Base-by-base conservation (phyloP, 768 basidiomycete species). In the Boletellus emodensis region DNA sequence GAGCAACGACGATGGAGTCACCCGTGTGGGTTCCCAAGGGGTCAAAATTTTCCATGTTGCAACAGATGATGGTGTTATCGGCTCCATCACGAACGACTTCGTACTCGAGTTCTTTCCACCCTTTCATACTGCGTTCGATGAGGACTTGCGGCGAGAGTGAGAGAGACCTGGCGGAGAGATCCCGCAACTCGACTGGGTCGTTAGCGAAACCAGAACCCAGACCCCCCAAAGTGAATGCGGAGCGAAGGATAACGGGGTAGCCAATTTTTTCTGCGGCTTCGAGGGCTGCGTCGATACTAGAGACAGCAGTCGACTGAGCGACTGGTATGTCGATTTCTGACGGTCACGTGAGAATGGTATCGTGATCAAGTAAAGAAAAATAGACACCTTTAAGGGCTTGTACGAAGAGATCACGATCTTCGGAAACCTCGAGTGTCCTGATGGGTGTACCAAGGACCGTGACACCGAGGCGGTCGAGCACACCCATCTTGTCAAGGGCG, bases 11-110 rank as follows among this genome's bases (percentile, higher is more conserved):
- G 65, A 99, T 99, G 12, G 96, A 98, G 69, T 98, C 96, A 59
- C 96, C 96, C 17, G 96, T 99, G 69, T 99, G 96, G 20, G 92
- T 98, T 56, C 96, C 96, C 52, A 98, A 87, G 34, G 96, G 96
- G 65, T 99, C 96, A 58, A 99, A 99, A 73, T 99, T 98, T 73
- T 97, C 92, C 92, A 95, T 95, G 71, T 94, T 94, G 73, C 95
- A 98, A 74, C 94, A 97, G 61, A 97, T 98, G 71, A 99, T 99
- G 24, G 94, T 97, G 75, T 98, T 96, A 72, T 99, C 96, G 44
- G 95, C 95, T 58, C 80, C 94, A 67, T 99, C 96, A 47, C 96
- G 88, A 62, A 98, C 96, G 54, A 99, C 96, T 68, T 99, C 96
- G 60, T 98, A 99, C 72, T 99, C 96, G 55, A 98, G 80, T 72